These are phyloP conservation scores for Dioszegia crocea DNA, from an alignment of 768 basidiomycete genomes.

Conservation along the genomic window DNA sequence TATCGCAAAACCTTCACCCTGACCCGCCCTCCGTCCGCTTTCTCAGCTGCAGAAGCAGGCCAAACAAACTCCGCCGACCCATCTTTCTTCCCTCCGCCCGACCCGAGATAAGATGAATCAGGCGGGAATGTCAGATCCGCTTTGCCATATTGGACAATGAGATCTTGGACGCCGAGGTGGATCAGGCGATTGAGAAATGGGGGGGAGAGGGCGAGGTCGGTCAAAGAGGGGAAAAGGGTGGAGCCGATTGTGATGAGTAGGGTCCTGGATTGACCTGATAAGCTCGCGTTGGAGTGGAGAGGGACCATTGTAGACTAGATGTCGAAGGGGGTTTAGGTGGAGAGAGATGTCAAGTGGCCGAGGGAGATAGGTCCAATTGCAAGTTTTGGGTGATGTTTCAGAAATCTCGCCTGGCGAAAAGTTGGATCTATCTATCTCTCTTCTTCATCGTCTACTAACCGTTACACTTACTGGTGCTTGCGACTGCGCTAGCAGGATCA, in stretches of 20 bases:
- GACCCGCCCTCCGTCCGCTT: slow-evolving; percentile 44
- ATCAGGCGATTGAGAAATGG: slow-evolving; percentile 60
- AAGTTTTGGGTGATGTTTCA: no score
- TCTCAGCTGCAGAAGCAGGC: no score
- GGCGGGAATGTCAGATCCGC: slow-evolving; percentile 10
- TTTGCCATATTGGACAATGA: slow-evolving; percentile 74
- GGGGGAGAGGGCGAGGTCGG: slow-evolving; percentile 59
- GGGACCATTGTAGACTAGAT: neutral
- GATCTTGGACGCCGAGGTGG: slow-evolving; percentile 57
- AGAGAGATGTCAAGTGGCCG: no score
- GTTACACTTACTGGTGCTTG: no score
- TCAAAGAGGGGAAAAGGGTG: slow-evolving; percentile 74
- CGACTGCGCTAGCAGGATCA: no score
- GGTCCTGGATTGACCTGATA: neutral
- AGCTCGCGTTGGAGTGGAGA: neutral
- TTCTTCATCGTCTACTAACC: no score
- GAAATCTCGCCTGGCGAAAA: no score
- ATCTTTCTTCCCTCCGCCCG: no score
- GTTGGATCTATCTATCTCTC: no score
- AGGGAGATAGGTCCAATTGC: no score
- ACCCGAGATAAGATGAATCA: neutral
- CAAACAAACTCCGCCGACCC: no score
- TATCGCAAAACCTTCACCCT: slow-evolving; percentile 67
- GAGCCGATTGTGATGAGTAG: slow-evolving; percentile 85
- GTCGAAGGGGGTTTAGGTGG: no score